Evolutionary conservation across 768 basidiomycete genomes (phyloP), one percentile per base, ranked within the genome.

Genomic region (Boletus reticulatus): DNA sequence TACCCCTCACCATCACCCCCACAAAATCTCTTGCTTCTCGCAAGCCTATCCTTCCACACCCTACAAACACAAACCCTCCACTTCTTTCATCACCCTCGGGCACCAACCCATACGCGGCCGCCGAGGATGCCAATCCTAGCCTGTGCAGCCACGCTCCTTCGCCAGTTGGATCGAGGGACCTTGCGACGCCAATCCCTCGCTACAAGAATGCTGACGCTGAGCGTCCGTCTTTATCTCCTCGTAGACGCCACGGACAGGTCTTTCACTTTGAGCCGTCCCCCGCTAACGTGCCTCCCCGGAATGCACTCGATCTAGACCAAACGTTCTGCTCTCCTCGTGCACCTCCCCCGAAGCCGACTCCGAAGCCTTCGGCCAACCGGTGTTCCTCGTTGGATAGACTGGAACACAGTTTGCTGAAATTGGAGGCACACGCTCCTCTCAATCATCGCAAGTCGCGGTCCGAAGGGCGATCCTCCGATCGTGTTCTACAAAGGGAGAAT

Each of bases 361-460:
- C 27, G n/a, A 37, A 16, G 14, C 31, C 52, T 13, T 36, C 53
- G 5, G 39, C 55, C 50, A 61, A 66, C 52, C 64, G 68, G 14
- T 63, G 60, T n/a, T 68, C 67, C 22, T 69, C 72, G 11, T 56
- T 74, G 20, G 65, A 70, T 34, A 70, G 70, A 54, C 60, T 74
- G 22, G 70, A 75, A 46, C 49, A 43, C 34, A 76, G 75, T 59
- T 50, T 75, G 43, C 53, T 62, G 20, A 74, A 70, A 44, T 63
- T 74, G 38, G 68, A 71, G 52, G 57, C 64, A 27, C 64, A 72
- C 37, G 67, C 62, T 2, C 71, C 73, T 22, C 3, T n/a, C 12
- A 63, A 62, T 31, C 62, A 65, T 31, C 59, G 58, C 55, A 60
- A 66, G 52, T 67, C 61, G 36, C 62, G 43, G 19, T 63, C 59